Evolutionary conservation across 108 stramenopile species (phyloP).

Genomic region (Skeletonema tropicum): DNA sequence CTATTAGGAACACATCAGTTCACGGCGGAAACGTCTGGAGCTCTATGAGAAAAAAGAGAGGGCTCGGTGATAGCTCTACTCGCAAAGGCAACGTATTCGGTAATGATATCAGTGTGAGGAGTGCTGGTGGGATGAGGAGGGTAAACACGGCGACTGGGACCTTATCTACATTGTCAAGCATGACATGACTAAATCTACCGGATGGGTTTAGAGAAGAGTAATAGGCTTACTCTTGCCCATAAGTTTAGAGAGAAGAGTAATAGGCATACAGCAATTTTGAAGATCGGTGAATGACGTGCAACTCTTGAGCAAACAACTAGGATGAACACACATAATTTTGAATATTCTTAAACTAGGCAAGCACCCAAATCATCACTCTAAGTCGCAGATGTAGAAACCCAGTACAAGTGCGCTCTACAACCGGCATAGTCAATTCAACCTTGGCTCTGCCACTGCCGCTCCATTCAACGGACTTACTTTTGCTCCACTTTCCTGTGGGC

Average conservation of each 20-base stretch:
- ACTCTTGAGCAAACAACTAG: neutral
- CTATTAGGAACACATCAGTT: conserved; percentile 13
- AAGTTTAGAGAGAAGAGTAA: too few relatives aligned
- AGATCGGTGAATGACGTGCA: too few relatives aligned
- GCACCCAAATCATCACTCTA: neutral
- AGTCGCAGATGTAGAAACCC: neutral
- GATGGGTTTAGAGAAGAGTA: neutral
- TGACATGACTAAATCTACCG: neutral
- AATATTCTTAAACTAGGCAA: neutral
- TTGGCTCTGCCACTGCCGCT: conserved; percentile 63
- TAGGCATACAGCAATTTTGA: neutral
- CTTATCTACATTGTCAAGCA: neutral
- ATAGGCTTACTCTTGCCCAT: too few relatives aligned
- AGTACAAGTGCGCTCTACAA: conserved; percentile 3
- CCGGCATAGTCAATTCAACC: conserved; percentile 27
- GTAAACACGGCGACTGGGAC: conserved; percentile 31
- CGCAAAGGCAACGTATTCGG: neutral
- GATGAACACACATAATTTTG: neutral
- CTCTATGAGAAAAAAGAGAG: conserved; percentile 23
- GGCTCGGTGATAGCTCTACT: conserved; percentile 10
- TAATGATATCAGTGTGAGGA: conserved; percentile 2
- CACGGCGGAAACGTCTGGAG: conserved; percentile 48
- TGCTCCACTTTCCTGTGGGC: conserved; percentile 68
- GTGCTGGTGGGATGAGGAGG: conserved; percentile 19
- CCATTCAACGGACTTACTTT: conserved; percentile 74